Conservation (phyloP, 2,329 filamentous ascomycete species). For the Trichophyton verrucosum region DNA sequence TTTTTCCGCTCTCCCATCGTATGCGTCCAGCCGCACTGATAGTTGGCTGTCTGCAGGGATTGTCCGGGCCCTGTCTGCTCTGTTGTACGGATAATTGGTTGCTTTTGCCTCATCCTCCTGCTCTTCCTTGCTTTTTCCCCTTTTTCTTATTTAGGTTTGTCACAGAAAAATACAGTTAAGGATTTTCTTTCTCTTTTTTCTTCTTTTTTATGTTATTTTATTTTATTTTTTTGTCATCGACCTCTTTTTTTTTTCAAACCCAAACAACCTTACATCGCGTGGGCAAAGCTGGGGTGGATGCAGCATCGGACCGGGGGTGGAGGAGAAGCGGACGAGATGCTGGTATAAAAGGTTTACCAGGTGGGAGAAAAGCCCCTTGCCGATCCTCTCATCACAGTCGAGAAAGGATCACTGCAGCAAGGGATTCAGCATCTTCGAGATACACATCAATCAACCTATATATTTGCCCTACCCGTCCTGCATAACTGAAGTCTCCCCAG, state of each 20-base stretch:
- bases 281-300: slow-evolving; percentile 3
- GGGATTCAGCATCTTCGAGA: not conserved
- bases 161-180: not conserved
- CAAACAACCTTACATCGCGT: slow-evolving; percentile 4
- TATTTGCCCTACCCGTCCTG: not conserved
- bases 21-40: not conserved
- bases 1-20: not conserved
- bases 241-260: not conserved
- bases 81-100: not conserved
- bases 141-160: not conserved
- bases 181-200: not conserved
- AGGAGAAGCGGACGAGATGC: not conserved
- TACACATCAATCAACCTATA: not conserved
- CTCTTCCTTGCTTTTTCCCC: not conserved
- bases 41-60: slow-evolving; percentile 1
- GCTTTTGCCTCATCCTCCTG: not conserved
- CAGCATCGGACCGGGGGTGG: slow-evolving; percentile 1
- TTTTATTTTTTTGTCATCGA: not conserved
- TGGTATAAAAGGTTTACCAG: not conserved
- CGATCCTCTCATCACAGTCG: not conserved
- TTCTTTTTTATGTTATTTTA: not conserved
- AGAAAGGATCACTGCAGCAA: slow-evolving; percentile 1
- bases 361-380: not conserved
- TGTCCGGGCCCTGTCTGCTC: slow-evolving; percentile 1
- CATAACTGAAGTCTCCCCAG: not conserved